Base-by-base conservation (phyloP, 495 filamentous ascomycete species). In the Penicillium psychrofluorescens region DNA sequence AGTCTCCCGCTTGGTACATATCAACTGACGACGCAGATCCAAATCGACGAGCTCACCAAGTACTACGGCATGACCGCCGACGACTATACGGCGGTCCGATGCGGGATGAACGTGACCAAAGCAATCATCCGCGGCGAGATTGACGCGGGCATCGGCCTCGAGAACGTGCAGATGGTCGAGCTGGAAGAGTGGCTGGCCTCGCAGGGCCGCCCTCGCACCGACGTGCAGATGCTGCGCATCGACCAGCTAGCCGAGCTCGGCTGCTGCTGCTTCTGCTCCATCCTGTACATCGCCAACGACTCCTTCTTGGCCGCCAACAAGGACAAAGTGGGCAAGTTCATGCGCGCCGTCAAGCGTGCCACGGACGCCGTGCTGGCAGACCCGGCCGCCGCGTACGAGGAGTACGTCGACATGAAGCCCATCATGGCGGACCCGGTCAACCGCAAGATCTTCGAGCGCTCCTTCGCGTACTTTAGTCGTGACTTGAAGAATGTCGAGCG, bases 151-250 rank as follows among this genome's bases (percentile, higher is more conserved):
- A 85, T 85, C 54, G 82, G 82, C 28, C 74, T 85, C 10, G 82
- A 85, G 66, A 84, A 84, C 53, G 81, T 84, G 9, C 81, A 84
- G 56, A 84, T 84, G 81, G 81, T 84, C 39, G 81, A 86, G 62
- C 66, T 86, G 10, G 79, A 80, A 59, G 80, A 84, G 46, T 84
- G 81, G 81, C 73, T 84, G 22, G 72, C 69, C 12, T 33, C 63
- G 12, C 80, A 83, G 49, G 70, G 70, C 51, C 80, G 80, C 3
- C 73, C 77, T 39, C 75, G 71, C 54, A 66, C 62, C 35, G 81
- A 79, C 54, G 81, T 86, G 5, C 78, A 84, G 62, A 86, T 85
- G 80, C 74, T 85, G 14, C 79, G 81, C 55, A 85, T 86, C 56
- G 81, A 84, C 64, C 72, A 85, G 65, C 78, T 86, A 35, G 81